These are phyloP conservation scores for Lactuca saligna DNA, from an alignment of 129 eudicot genomes.

Conservation along the genomic window DNA sequence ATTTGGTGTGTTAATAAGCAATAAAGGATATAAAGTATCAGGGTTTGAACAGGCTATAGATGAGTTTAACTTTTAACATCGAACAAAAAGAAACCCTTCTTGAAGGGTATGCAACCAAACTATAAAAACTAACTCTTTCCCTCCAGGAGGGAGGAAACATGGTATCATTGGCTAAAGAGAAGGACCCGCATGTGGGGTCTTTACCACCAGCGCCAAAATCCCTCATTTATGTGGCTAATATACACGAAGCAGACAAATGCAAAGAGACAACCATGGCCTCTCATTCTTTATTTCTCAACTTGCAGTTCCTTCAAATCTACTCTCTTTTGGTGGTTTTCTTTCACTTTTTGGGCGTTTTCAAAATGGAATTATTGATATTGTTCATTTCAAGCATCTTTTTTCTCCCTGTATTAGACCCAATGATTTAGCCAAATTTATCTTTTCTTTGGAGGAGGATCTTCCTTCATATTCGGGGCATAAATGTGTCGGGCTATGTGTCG, in stretches of 20 bases:
- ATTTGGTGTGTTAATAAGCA: no score
- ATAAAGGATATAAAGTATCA: not conserved
- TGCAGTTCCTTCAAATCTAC: constrained; percentile 13
- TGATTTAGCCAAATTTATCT: constrained; percentile 33
- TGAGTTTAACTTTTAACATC: not conserved
- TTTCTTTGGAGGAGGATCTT: constrained; percentile 47
- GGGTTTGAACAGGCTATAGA: not conserved
- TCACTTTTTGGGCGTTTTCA: constrained; percentile 29
- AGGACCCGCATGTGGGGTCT: constrained; percentile 28
- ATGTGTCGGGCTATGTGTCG: constrained; percentile 41
- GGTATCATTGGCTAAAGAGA: constrained; percentile 21
- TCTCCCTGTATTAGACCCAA: constrained; percentile 30
- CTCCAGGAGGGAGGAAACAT: constrained; percentile 23
- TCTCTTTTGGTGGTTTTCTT: constrained; percentile 34
- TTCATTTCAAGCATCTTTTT: constrained; percentile 32
- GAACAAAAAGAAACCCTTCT: not conserved
- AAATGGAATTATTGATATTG: constrained; percentile 24
- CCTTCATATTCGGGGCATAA: constrained; percentile 53
- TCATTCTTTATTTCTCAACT: constrained; percentile 28
- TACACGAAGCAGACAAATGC: constrained; percentile 20
- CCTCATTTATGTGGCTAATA: constrained; percentile 25
- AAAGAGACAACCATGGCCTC: constrained; percentile 35
- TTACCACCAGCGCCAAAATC: constrained; percentile 21
- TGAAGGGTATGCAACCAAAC: constrained; percentile 16
- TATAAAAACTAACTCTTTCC: constrained; percentile 19